phyloP scores from a whole-genome alignment of 2,329 filamentous ascomycete species.

The Purpureocillium lavendulum region DNA sequence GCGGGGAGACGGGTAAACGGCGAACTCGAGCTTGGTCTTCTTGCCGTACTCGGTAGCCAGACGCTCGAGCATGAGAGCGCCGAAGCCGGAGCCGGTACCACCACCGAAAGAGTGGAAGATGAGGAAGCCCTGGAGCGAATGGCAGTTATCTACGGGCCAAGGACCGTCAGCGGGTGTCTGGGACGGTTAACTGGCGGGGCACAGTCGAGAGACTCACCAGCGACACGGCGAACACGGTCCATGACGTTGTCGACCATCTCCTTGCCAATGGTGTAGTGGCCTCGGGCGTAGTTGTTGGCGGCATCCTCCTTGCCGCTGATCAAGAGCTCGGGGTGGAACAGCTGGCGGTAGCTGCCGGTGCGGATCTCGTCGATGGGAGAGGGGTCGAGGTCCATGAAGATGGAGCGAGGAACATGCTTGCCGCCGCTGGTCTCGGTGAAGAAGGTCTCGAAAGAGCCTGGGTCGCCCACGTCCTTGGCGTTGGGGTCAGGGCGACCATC shows the following conservation, averaged over 20 bases:
- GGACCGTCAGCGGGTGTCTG: too few relatives aligned
- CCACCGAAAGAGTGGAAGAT: slow-evolving; percentile 70
- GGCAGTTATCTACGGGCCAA: slow-evolving; percentile 53
- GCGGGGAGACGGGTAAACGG: slow-evolving; percentile 62
- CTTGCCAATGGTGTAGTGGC: slow-evolving; percentile 70
- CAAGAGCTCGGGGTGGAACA: slow-evolving; percentile 65
- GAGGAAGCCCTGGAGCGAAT: slow-evolving; percentile 63
- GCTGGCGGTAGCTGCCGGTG: slow-evolving; percentile 56
- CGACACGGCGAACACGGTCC: slow-evolving; percentile 61
- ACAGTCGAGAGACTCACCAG: slow-evolving; percentile 37
- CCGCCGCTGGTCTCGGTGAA: slow-evolving; percentile 64
- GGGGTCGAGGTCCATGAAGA: slow-evolving; percentile 66
- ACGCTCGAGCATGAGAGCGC: slow-evolving; percentile 62
- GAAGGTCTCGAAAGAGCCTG: slow-evolving; percentile 63
- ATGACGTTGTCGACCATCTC: slow-evolving; percentile 66
- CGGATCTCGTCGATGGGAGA: slow-evolving; percentile 69
- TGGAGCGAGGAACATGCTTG: slow-evolving; percentile 64
- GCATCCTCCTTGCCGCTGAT: slow-evolving; percentile 71
- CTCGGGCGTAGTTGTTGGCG: slow-evolving; percentile 70
- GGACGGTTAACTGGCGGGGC: neutral
- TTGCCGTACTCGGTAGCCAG: slow-evolving; percentile 67
- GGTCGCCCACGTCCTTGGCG: slow-evolving; percentile 48
- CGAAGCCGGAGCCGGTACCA: slow-evolving; percentile 65
- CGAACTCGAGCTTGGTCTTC: slow-evolving; percentile 71
- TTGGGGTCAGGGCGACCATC: slow-evolving; percentile 59